Evolutionary conservation across 495 filamentous ascomycete genomes (phyloP).

Genomic region (Daldinia bambusicola): DNA sequence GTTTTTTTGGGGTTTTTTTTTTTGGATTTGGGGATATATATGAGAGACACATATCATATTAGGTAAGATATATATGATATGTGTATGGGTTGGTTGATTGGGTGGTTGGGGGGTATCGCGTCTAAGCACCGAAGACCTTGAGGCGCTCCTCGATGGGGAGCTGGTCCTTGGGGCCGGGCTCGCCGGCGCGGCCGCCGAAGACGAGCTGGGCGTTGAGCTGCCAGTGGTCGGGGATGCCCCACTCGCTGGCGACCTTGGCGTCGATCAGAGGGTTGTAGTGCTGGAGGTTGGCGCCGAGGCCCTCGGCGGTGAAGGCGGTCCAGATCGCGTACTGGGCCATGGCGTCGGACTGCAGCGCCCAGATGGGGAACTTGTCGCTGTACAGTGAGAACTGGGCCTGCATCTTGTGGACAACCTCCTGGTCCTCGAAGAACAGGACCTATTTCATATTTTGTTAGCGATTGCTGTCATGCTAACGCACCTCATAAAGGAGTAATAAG

Average conservation of each 20-base stretch:
- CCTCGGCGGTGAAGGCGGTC: constrained; percentile 74
- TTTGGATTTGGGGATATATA: not conserved
- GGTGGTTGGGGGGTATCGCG: not conserved
- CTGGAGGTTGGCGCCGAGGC: constrained; percentile 77
- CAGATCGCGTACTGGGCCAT: constrained; percentile 76
- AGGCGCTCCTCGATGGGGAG: constrained; percentile 65
- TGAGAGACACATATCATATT: not conserved
- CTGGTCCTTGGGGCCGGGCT: constrained; percentile 64
- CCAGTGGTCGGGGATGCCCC: constrained; percentile 70
- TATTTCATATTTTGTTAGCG: constrained; percentile 39
- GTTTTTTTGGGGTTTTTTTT: too few relatives aligned
- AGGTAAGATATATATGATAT: too few relatives aligned
- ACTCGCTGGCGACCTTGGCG: constrained; percentile 63
- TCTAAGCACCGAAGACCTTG: constrained; percentile 58
- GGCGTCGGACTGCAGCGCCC: constrained; percentile 69
- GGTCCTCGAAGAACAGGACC: constrained; percentile 74
- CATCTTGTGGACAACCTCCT: constrained; percentile 58
- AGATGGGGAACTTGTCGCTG: constrained; percentile 70
- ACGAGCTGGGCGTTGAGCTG: constrained; percentile 69
- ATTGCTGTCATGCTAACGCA: not conserved
- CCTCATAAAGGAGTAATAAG: too few relatives aligned
- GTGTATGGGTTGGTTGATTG: too few relatives aligned
- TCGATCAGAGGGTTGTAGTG: constrained; percentile 78
- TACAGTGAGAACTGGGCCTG: constrained; percentile 65
- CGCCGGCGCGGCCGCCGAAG: constrained; percentile 65